Conservation (phyloP, 495 filamentous ascomycete species). For the Hyaloscypha variabilis region DNA sequence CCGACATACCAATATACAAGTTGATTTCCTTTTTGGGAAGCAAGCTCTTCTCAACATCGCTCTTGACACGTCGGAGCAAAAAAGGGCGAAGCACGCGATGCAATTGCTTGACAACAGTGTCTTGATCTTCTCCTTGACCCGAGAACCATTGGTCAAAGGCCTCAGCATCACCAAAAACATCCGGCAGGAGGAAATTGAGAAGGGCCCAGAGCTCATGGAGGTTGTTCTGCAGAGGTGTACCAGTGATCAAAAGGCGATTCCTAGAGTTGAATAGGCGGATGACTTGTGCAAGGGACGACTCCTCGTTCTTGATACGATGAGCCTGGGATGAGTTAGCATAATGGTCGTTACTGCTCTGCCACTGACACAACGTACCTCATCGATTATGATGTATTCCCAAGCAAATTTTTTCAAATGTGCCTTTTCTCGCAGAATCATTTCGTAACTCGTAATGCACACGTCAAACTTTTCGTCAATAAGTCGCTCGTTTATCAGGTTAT, state of each 20-base stretch:
- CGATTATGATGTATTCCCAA: constrained; percentile 99
- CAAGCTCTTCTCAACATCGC: constrained; percentile 97
- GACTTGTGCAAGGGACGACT: constrained; percentile 94
- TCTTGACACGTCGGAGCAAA: constrained; percentile 94
- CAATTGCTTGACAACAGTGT: constrained; percentile 95
- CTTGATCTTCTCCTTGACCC: constrained; percentile 83
- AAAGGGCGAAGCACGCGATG: constrained; percentile 94
- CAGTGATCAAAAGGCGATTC: constrained; percentile 94
- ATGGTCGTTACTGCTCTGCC: not conserved
- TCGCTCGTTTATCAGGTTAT: constrained; percentile 85
- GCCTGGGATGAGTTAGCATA: constrained; percentile 46
- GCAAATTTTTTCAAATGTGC: constrained; percentile 94
- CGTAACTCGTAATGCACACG: constrained; percentile 93
- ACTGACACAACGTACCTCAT: constrained; percentile 55
- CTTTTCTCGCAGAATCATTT: constrained; percentile 96
- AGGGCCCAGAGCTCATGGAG: constrained; percentile 99
- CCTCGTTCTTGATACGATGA: constrained; percentile 99
- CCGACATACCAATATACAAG: constrained; percentile 96
- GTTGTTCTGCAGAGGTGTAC: constrained; percentile 98
- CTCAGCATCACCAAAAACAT: constrained; percentile 95
- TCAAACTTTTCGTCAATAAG: constrained; percentile 91
- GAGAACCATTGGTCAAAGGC: constrained; percentile 99
- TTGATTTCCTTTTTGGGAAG: constrained; percentile 98
- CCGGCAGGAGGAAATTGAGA: constrained; percentile 93
- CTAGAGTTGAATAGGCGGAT: constrained; percentile 96